Conservation (phyloP, 306 rosid genomes). For the Cucurbita maxima region DNA sequence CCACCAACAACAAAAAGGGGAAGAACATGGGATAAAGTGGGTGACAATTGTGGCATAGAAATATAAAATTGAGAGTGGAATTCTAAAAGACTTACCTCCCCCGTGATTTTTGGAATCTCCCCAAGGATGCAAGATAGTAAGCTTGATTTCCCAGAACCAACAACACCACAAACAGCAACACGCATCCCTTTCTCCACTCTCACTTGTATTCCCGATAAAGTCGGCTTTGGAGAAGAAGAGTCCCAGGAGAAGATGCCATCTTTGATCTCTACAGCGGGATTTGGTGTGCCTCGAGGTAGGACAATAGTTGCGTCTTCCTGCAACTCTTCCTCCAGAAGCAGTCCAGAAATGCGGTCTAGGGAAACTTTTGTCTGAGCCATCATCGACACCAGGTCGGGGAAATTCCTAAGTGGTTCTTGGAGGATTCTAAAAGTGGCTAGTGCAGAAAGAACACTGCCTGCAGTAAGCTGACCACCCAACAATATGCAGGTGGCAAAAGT, state of each 20-base stretch:
- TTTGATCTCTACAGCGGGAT: constrained; percentile 60
- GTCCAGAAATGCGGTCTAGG: constrained; percentile 79
- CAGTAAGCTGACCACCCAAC: constrained; percentile 73
- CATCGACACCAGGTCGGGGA: constrained; percentile 93
- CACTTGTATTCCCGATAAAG: constrained; percentile 64
- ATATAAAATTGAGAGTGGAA: neutral
- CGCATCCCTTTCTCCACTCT: constrained; percentile 79
- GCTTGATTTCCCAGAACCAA: constrained; percentile 94
- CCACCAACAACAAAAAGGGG: constrained; percentile 12
- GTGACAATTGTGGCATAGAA: neutral
- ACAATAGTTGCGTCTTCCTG: constrained; percentile 76
- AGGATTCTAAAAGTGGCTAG: constrained; percentile 97
- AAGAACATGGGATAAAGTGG: neutral
- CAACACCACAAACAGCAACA: constrained; percentile 93
- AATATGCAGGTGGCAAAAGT: constrained; percentile 78
- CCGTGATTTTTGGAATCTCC: constrained; percentile 77
- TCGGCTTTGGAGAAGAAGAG: constrained; percentile 52
- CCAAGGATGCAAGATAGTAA: constrained; percentile 94
- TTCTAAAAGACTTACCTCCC: constrained; percentile 65
- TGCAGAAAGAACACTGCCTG: constrained; percentile 97
- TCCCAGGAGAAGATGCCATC: constrained; percentile 80
- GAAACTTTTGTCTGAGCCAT: constrained; percentile 99
- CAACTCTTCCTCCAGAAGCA: constrained; percentile 87
- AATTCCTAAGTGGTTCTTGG: constrained; percentile 97
- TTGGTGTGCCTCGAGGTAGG: constrained; percentile 60